Percentiles rank a stretch among this genome's conserved stretches.
These are phyloP conservation scores for Crithidia bombi DNA, from an alignment of 208 protist genomes.

Conservation along the genomic window DNA sequence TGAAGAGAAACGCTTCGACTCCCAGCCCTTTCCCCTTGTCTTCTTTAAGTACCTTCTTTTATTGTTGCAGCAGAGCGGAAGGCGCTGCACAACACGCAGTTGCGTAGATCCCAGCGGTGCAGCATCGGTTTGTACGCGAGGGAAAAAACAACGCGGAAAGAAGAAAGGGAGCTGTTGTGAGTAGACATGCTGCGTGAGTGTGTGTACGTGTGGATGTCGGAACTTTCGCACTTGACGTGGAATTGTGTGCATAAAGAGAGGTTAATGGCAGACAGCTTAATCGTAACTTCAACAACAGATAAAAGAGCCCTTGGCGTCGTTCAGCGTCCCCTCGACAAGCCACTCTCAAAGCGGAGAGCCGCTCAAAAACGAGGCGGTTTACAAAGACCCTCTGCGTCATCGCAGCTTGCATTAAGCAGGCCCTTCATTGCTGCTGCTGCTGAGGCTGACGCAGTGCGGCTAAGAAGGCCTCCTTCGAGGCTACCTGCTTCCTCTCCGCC, in stretches of 20 bases:
- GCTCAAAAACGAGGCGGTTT: neutral
- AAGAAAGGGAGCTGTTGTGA: neutral
- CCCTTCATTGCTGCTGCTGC: constrained; percentile 29
- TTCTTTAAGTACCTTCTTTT: too few relatives aligned
- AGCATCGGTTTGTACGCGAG: too few relatives aligned
- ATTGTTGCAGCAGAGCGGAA: too few relatives aligned
- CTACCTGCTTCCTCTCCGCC: constrained; percentile 75
- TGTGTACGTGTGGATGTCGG: neutral
- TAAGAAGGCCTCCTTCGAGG: constrained; percentile 82
- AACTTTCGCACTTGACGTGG: neutral
- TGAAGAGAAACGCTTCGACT: too few relatives aligned
- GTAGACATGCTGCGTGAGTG: neutral
- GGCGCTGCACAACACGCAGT: too few relatives aligned
- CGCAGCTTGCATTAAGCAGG: neutral
- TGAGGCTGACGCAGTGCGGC: constrained; percentile 66
- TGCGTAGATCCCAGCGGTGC: too few relatives aligned
- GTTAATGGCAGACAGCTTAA: neutral
- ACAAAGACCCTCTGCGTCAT: neutral
- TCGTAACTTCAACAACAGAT: neutral
- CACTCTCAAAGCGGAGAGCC: too few relatives aligned
- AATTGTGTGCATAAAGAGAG: neutral
- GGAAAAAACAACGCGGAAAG: too few relatives aligned
- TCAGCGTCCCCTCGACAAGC: too few relatives aligned
- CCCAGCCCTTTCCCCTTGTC: too few relatives aligned
- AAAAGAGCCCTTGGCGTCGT: too few relatives aligned